Conservation (phyloP, 805 yeast genomes). For the Candida sithepensis region DNA sequence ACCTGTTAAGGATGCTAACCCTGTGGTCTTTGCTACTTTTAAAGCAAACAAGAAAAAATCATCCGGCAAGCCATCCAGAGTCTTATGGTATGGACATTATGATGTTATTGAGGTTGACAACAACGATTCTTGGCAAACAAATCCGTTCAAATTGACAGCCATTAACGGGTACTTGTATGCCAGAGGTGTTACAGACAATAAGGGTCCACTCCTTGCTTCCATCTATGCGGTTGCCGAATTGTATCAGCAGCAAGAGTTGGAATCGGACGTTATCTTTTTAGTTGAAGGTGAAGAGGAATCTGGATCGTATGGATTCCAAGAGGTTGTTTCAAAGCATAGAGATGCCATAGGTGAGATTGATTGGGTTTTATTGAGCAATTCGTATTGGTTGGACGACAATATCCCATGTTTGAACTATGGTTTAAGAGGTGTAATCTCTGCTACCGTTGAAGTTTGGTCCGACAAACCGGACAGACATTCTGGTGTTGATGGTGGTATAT, state of each 20-base stretch:
- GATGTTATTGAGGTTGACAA: slow-evolving; percentile 84
- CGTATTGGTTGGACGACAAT: slow-evolving; percentile 88
- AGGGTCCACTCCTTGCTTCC: slow-evolving; percentile 89
- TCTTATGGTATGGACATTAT: slow-evolving; percentile 93
- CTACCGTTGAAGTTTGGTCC: slow-evolving; percentile 64
- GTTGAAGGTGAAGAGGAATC: slow-evolving; percentile 96
- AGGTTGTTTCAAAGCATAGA: slow-evolving; percentile 51
- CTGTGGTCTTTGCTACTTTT: slow-evolving; percentile 78
- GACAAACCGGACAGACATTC: slow-evolving; percentile 89
- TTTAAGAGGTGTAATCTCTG: slow-evolving; percentile 84
- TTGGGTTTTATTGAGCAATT: slow-evolving; percentile 86
- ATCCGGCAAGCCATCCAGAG: slow-evolving; percentile 33
- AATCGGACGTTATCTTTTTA: slow-evolving; percentile 73
- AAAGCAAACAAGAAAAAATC: slow-evolving; percentile 35
- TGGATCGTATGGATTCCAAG: slow-evolving; percentile 83
- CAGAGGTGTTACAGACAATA: slow-evolving; percentile 91
- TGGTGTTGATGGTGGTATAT: slow-evolving; percentile 93
- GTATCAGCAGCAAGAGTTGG: slow-evolving; percentile 44
- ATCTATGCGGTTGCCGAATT: slow-evolving; percentile 82
- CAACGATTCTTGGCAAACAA: slow-evolving; percentile 60
- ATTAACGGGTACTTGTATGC: slow-evolving; percentile 84
- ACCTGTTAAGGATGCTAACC: slow-evolving; percentile 77
- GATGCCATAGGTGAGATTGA: slow-evolving; percentile 68
- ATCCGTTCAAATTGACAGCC: slow-evolving; percentile 74
- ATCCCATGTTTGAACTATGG: slow-evolving; percentile 95